Percentiles rank a stretch among this genome's conserved stretches.
phyloP scores from a whole-genome alignment of 2,329 filamentous ascomycete species.

The Colletotrichum lini region DNA sequence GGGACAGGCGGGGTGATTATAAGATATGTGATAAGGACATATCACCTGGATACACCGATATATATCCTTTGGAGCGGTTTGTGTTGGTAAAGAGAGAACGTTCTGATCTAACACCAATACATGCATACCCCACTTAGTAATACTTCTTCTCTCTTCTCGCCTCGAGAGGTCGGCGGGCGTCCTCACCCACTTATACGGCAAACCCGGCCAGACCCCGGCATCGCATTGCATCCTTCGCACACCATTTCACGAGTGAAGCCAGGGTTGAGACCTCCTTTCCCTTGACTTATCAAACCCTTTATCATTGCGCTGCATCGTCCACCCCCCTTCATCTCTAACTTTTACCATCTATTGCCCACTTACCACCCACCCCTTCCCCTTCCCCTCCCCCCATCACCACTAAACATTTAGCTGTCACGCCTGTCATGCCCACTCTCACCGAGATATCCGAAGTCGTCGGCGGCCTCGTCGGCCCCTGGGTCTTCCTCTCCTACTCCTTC shows the following conservation, averaged over 20 bases:
- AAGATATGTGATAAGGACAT: slow-evolving; percentile 25
- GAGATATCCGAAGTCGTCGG: slow-evolving; percentile 44
- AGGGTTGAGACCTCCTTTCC: background rate
- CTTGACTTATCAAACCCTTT: background rate
- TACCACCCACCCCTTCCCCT: too few species aligned
- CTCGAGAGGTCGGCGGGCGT: slow-evolving; percentile 2
- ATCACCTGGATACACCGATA: background rate
- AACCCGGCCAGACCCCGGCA: slow-evolving; percentile 4
- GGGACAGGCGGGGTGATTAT: slow-evolving; percentile 1
- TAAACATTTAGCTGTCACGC: background rate
- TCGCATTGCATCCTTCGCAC: background rate
- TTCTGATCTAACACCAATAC: background rate
- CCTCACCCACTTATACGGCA: slow-evolving; percentile 20
- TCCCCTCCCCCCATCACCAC: background rate
- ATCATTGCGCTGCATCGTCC: too few species aligned
- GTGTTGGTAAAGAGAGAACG: background rate
- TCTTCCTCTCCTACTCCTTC: slow-evolving; percentile 65
- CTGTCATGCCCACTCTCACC: slow-evolving; percentile 47
- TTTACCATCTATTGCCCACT: too few species aligned
- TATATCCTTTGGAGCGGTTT: background rate
- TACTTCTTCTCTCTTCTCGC: slow-evolving; percentile 2
- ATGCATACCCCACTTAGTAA: slow-evolving; percentile 20
- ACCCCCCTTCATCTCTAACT: too few species aligned
- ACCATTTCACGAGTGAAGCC: background rate
- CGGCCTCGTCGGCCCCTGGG: slow-evolving; percentile 63